A percentile compares a stretch with the other conserved stretches of the same genome.
Conservation (phyloP, 257 asterid species). For the Solanum boliviense region DNA sequence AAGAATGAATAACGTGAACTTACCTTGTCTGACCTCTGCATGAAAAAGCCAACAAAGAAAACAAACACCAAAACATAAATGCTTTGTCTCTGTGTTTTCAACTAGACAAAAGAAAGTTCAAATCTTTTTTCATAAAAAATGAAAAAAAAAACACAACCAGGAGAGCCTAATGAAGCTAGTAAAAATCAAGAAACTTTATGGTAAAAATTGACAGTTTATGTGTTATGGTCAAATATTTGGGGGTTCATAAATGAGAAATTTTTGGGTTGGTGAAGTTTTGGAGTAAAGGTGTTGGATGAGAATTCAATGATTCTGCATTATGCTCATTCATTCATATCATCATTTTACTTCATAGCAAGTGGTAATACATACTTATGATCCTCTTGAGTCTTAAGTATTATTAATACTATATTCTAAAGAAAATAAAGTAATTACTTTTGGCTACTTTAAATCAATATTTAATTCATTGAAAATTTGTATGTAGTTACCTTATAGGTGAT, state of each 20-base stretch:
- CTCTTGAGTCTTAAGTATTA: background rate
- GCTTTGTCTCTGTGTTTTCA: conserved; percentile 13
- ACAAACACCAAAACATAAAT: conserved; percentile 18
- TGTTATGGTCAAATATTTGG: conserved; percentile 24
- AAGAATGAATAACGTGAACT: conserved; percentile 8
- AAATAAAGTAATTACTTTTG: background rate
- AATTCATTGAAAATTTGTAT: background rate
- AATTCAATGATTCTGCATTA: conserved; percentile 25
- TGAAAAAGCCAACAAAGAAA: conserved; percentile 30
- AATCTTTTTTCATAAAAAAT: background rate
- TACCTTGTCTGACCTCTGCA: conserved; percentile 14
- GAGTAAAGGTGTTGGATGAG: conserved; percentile 15
- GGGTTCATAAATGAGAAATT: conserved; percentile 29
- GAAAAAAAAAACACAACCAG: background rate
- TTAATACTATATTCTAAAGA: background rate
- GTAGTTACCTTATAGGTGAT: background rate
- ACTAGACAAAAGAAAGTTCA: background rate
- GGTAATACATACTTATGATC: background rate
- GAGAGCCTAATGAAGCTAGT: background rate
- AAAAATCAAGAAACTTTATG: background rate
- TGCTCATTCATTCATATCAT: background rate
- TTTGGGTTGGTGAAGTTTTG: conserved; percentile 24
- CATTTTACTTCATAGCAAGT: background rate
- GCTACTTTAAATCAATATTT: background rate
- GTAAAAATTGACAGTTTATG: conserved; percentile 4